Evolutionary conservation across 2,329 filamentous ascomycete species (phyloP), one percentile per base, ranked within the genome.

Genomic region (Escovopsis sp.): DNA sequence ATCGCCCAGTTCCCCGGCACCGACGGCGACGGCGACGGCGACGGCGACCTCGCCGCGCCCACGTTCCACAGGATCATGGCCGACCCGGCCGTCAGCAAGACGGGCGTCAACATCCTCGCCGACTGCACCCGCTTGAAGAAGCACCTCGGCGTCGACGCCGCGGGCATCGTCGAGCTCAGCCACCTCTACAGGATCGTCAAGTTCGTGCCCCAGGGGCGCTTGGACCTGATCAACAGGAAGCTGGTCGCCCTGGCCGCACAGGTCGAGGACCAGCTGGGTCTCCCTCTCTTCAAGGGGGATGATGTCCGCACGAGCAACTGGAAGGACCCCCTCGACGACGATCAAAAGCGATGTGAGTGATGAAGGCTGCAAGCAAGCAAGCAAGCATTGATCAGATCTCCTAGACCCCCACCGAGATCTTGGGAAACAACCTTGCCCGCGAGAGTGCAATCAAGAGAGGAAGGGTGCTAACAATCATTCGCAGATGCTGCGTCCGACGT

Each of bases 151-250:
- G 68, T 94, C 24, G 57, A 81, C 1, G 66, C 78, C 1, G 70
- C 66, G 39, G 83, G 83, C 1, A 64, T 84, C 4, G 74, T 94
- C 46, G 88, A 95, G 60, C 68, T 94, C 7, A 89, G 83, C 56
- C 82, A 94, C 54, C 62, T 94, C 20, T 81, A 88, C 59, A 84
- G 76, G 49, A 64, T 94, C 10, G 73, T 94, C 47, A 86, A 79
- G 46, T 80, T 76, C 54, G 76, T 73, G 0, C 60, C 64, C 20
- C 58, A 58, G 41, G 63, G 64, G 6, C 62, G 74, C 32, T 69
- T 65, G 5, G 56, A 66, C 3, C 57, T 70, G 13, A 74, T 89
- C 53, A 82, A 84, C 57, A 84, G 76, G 53, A 68, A 57, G 39
- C 61, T 77, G 6, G 78, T 89, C 9, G 67, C 72, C 2, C 62